Evolutionary conservation across 2,329 filamentous ascomycete genomes (phyloP).

Genomic region (Colletotrichum sp.): DNA sequence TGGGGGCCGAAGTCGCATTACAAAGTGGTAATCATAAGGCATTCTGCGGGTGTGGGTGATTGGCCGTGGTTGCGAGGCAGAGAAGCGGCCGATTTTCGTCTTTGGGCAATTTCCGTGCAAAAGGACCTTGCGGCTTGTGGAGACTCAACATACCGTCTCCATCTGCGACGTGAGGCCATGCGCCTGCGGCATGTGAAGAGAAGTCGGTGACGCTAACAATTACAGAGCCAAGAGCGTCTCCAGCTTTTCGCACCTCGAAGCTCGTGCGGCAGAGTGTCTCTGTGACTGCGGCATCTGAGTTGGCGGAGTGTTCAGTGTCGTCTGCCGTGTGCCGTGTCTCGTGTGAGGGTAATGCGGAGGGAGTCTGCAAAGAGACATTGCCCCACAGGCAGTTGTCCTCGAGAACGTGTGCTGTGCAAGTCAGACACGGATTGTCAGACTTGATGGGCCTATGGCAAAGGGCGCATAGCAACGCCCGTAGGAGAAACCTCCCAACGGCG

Average conservation of each 20-base stretch:
- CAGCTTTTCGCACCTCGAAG: neutral
- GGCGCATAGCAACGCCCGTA: neutral
- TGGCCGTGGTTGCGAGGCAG: neutral
- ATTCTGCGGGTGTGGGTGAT: neutral
- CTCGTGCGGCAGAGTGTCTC: neutral
- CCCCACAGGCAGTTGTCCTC: neutral
- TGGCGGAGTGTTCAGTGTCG: neutral
- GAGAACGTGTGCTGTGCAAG: neutral
- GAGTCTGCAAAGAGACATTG: neutral
- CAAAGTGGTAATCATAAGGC: neutral
- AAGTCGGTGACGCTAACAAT: slow-evolving; percentile 15
- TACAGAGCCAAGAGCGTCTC: neutral
- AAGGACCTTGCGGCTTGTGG: neutral
- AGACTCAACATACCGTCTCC: neutral
- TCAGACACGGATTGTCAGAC: neutral
- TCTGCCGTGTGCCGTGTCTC: neutral
- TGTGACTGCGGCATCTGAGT: neutral
- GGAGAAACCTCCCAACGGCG: neutral
- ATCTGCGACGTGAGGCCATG: neutral
- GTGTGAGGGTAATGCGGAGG: neutral
- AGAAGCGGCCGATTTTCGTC: neutral
- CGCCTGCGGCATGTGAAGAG: neutral
- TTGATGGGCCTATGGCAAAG: neutral
- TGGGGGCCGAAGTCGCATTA: neutral
- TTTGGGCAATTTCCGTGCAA: neutral